These are phyloP conservation scores for Aspergillus cejpii DNA, from an alignment of 2,329 filamentous ascomycete species.

Conservation along the genomic window DNA sequence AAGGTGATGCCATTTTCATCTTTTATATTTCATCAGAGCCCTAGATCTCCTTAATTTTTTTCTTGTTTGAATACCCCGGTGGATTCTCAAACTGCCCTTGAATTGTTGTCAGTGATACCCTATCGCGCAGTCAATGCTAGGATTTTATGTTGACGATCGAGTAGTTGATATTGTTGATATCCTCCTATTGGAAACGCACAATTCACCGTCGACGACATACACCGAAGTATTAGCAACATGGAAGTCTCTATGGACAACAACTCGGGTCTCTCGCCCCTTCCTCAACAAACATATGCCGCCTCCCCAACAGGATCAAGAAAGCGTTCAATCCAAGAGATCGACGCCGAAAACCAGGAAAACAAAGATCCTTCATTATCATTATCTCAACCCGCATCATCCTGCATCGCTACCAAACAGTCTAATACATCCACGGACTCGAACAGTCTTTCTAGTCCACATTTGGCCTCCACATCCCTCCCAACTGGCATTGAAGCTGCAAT, in stretches of 20 bases:
- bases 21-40: neutral
- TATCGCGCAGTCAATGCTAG: too few species aligned
- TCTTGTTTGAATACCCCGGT: too few species aligned
- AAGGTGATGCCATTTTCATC: neutral
- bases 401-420: neutral
- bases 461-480: neutral
- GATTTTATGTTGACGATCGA: too few species aligned
- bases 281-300: constrained; percentile 11
- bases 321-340: constrained; percentile 26
- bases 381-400: neutral
- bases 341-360: constrained; percentile 22
- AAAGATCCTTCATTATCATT: neutral
- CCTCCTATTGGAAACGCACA: too few species aligned
- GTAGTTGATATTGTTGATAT: too few species aligned
- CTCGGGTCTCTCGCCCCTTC: constrained; percentile 18
- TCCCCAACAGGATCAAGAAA: constrained; percentile 22
- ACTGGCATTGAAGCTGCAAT: neutral
- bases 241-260: constrained; percentile 18
- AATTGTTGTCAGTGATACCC: too few species aligned
- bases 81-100: too few species aligned
- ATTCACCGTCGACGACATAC: neutral
- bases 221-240: constrained; percentile 3
- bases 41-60: too few species aligned
- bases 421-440: neutral
- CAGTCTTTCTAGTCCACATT: neutral